These are phyloP conservation scores for Pichia nakasei DNA, from an alignment of 805 yeast species.

Conservation along the genomic window DNA sequence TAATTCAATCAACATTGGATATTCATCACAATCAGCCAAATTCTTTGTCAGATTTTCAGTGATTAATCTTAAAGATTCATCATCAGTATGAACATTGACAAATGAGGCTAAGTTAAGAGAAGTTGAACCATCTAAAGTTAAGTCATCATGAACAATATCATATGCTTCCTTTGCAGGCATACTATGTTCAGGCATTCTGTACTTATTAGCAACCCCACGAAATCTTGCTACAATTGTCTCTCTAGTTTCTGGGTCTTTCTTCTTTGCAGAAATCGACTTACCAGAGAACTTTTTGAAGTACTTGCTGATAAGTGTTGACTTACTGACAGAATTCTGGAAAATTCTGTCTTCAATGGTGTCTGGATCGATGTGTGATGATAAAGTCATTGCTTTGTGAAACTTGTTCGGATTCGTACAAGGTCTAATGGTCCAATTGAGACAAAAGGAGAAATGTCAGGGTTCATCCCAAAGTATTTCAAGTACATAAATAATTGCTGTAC, in stretches of 20 bases:
- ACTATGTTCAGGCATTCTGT: slow-evolving; percentile 51
- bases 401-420: too few relatives aligned
- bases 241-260: neutral
- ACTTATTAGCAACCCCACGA: slow-evolving; percentile 40
- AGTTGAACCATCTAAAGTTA: slow-evolving; percentile 78
- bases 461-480: too few relatives aligned
- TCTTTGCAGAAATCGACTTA: neutral
- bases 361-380: slow-evolving; percentile 37
- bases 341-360: slow-evolving; percentile 32
- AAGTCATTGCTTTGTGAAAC: too few relatives aligned
- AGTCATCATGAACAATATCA: slow-evolving; percentile 59
- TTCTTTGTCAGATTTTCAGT: slow-evolving; percentile 73
- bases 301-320: slow-evolving; percentile 11
- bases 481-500: too few relatives aligned
- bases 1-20: slow-evolving; percentile 73
- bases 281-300: slow-evolving; percentile 14
- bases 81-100: slow-evolving; percentile 66
- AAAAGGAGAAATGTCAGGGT: too few relatives aligned
- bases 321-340: slow-evolving; percentile 14
- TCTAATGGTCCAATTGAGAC: too few relatives aligned
- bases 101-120: slow-evolving; percentile 80
- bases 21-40: slow-evolving; percentile 89
- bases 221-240: slow-evolving; percentile 20
- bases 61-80: slow-evolving; percentile 44
- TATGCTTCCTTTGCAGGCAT: slow-evolving; percentile 45